These are phyloP conservation scores for Wickerhamiella kazuoi DNA, from an alignment of 805 yeast species.

Conservation along the genomic window DNA sequence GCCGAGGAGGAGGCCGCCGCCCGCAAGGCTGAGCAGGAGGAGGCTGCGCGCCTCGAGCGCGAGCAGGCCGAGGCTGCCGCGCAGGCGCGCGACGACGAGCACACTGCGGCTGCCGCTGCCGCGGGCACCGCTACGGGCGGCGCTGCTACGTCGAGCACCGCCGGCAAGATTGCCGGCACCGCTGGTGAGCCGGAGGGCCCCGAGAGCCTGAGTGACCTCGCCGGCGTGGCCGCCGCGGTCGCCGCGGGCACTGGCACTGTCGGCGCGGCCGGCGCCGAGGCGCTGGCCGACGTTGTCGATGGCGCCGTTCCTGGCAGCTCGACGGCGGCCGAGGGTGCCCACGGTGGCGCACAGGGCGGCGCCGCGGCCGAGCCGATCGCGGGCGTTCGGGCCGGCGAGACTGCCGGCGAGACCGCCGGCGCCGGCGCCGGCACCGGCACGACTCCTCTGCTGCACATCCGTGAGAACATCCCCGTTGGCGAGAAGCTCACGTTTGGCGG, in stretches of 20 bases:
- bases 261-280: neutral
- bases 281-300: neutral
- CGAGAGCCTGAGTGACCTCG: conserved; percentile 7
- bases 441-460: neutral
- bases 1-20: conserved; percentile 8
- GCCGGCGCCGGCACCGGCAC: neutral
- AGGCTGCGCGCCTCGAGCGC: conserved; percentile 9
- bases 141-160: conserved; percentile 5
- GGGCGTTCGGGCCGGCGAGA: neutral
- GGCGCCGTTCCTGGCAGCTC: neutral
- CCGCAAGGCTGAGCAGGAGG: conserved; percentile 6
- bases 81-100: conserved; percentile 1
- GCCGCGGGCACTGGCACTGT: neutral
- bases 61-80: conserved; percentile 8
- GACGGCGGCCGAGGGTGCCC: neutral
- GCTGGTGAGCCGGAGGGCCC: too few species aligned
- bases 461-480: neutral
- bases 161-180: conserved; percentile 1
- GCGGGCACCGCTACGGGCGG: neutral
- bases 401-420: neutral
- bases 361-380: neutral
- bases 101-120: conserved; percentile 4
- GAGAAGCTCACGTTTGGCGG: neutral
- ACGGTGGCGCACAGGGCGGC: neutral
- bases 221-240: conserved; percentile 5